Conservation (phyloP, 169 alveolate species). For the Cryptosporidium parvum region DNA sequence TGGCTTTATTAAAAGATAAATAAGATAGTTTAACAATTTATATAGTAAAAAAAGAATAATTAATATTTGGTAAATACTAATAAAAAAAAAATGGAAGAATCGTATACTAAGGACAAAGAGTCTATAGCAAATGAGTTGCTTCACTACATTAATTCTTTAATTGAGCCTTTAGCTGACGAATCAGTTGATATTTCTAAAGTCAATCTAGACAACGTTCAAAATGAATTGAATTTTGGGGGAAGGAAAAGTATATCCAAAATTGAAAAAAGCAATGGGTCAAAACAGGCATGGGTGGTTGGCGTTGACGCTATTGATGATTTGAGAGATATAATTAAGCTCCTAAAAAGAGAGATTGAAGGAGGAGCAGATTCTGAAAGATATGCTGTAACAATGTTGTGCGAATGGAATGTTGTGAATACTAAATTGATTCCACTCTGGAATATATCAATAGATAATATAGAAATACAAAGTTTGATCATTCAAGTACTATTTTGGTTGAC, state of each 20-base stretch:
- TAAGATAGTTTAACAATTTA: background rate
- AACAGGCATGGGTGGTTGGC: constrained; percentile 70
- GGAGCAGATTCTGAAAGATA: constrained; percentile 69
- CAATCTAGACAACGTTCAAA: background rate
- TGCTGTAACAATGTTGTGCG: constrained; percentile 48
- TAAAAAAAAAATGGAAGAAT: constrained; percentile 20
- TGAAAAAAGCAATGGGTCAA: background rate
- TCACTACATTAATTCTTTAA: constrained; percentile 48
- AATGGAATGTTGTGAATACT: constrained; percentile 51
- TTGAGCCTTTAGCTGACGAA: constrained; percentile 54
- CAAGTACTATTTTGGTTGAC: constrained; percentile 70
- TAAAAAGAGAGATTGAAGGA: constrained; percentile 66
- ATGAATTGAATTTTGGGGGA: constrained; percentile 9
- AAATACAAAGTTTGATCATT: constrained; percentile 55
- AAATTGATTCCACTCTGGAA: constrained; percentile 63
- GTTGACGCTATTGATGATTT: constrained; percentile 65
- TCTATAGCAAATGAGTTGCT: constrained; percentile 38
- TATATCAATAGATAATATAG: constrained; percentile 40
- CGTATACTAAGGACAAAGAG: constrained; percentile 24
- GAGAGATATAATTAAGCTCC: constrained; percentile 57
- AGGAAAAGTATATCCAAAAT: constrained; percentile 4
- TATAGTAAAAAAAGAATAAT: background rate
- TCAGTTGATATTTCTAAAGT: background rate
- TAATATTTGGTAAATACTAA: background rate
- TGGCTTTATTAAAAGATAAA: background rate